A percentile compares a stretch with the other conserved stretches of the same genome.
Evolutionary conservation across 225 moss, liverwort and hornwort genomes (phyloP).

Genomic region (Pseudisothecium myosuroides): DNA sequence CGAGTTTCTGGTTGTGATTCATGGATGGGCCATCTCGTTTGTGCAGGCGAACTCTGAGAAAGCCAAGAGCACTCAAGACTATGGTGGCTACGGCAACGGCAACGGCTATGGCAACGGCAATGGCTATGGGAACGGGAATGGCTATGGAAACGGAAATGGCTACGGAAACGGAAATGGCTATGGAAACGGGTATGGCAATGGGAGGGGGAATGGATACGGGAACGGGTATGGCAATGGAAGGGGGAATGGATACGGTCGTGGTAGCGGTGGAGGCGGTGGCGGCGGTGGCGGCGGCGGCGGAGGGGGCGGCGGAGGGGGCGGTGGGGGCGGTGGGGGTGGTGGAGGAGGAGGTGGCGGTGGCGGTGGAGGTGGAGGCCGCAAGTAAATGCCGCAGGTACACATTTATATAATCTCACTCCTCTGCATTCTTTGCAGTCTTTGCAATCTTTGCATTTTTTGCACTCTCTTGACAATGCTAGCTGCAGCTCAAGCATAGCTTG

Average conservation of each 20-base stretch:
- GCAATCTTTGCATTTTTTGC: background rate
- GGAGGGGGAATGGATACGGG: background rate
- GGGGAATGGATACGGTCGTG: background rate
- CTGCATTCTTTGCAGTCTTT: background rate
- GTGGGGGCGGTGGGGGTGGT: accelerated
- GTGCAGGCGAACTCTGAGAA: background rate
- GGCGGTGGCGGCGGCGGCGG: accelerated
- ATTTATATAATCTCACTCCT: background rate
- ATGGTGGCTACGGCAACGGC: background rate
- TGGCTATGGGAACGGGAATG: background rate
- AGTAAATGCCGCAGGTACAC: background rate
- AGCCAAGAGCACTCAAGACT: background rate
- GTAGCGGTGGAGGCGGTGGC: background rate
- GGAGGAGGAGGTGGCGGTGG: accelerated
- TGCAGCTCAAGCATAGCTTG: background rate
- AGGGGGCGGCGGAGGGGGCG: accelerated
- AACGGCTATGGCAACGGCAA: background rate
- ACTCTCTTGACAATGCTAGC: background rate
- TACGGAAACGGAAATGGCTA: background rate
- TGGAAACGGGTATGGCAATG: background rate
- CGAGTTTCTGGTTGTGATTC: background rate
- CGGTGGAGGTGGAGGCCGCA: background rate
- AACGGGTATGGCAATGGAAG: background rate
- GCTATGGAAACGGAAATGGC: background rate
- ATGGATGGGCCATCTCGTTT: background rate